Base-by-base conservation (phyloP, 345 rosid genomes). In the Limnanthes douglasii region DNA sequence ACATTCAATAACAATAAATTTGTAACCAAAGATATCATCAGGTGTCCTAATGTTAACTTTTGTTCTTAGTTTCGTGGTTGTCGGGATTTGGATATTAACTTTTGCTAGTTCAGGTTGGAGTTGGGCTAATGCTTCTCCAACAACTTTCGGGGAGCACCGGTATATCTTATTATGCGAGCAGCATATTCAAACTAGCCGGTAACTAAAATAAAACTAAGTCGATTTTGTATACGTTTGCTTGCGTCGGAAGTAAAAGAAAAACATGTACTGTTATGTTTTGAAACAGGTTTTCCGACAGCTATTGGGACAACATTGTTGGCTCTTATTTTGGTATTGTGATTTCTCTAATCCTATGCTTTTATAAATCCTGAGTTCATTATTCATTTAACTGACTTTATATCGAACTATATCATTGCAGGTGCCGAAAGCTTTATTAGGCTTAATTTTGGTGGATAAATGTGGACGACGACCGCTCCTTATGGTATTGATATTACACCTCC, bases 381-480 rank as follows among this genome's bases (percentile, higher is more conserved):
- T 28, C 21, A 26, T 45, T 23, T 18, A 36, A 8, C 31, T 26
- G 0, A 11, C 27, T 20, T 29, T 12, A 15, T 18, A 20, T 36
- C 3, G 24, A 34, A 17, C 13, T n/a, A 8, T 19, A 15, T 40
- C 15, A 0, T 12, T 34, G 9, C 62, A 69, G 73, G 24, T 69
- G 28, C 54, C 67, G 10, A 33, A 32, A 12, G 20, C 41, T 8
- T 11, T 54, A 39, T 7, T 46, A 5, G 46, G 59, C 39, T 11
- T 64, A 6, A 11, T 62, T 15, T 45, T 75, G 4, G 51, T 64
- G 4, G 84, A 67, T 41, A 62, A 32, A 46, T 54, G 37, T 41
- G 85, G 79, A 21, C 65, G 76, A 47, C 56, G 71, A 14, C 64
- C 73, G 2, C 69, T 69, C 21, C 58, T 69, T 15, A 34, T 65